phyloP scores from a whole-genome alignment of 2,329 filamentous ascomycete genomes.

The Alternaria viburni region DNA sequence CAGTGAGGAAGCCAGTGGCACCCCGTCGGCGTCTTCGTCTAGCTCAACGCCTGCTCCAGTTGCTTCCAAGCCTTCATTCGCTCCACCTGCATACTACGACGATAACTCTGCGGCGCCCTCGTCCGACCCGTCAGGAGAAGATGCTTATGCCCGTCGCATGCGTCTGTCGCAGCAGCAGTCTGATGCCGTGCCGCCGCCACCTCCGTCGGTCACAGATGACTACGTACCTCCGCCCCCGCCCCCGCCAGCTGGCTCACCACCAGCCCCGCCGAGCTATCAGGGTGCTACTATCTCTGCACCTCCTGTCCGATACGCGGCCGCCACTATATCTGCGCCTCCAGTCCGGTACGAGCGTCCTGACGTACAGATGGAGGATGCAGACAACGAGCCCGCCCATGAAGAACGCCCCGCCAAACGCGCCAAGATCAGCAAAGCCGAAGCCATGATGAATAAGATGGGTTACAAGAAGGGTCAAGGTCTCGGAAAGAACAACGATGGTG shows the following conservation, averaged over 20 bases:
- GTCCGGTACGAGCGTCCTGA: conserved; percentile 67
- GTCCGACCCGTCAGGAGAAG: conserved; percentile 48
- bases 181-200: conserved; percentile 16
- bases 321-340: conserved; percentile 79
- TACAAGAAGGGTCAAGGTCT: conserved; percentile 89
- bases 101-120: conserved; percentile 24
- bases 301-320: conserved; percentile 72
- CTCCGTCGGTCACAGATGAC: conserved; percentile 17
- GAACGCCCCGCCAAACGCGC: conserved; percentile 53
- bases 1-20: conserved; percentile 17
- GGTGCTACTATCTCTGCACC: conserved; percentile 73
- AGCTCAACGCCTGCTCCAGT: conserved; percentile 16
- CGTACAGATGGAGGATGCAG: conserved; percentile 14
- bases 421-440: conserved; percentile 65
- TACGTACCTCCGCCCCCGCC: conserved; percentile 23
- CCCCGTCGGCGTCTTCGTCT: conserved; percentile 18
- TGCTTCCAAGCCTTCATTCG: conserved; percentile 49
- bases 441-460: conserved; percentile 91
- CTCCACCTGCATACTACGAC: conserved; percentile 52
- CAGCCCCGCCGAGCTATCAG: conserved; percentile 50
- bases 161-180: conserved; percentile 19
- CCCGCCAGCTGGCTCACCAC: conserved; percentile 47
- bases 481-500: conserved; percentile 81
- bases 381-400: conserved; percentile 19
- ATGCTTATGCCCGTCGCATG: conserved; percentile 31